Evolutionary conservation across 192 early-diverging fungal genomes (phyloP).

Genomic region (Podochytrium sp.): DNA sequence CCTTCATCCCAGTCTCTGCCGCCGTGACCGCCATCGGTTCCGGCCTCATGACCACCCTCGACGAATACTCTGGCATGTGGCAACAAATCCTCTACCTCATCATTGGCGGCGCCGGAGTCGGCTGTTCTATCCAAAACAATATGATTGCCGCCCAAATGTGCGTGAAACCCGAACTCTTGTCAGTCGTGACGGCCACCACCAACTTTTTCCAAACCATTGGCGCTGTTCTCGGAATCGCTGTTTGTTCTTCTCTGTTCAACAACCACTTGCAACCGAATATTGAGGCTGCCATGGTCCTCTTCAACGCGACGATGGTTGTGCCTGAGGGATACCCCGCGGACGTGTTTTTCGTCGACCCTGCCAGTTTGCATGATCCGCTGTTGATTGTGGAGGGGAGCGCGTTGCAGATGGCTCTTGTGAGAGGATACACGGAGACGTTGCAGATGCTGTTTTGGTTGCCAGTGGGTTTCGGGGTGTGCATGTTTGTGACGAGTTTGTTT

Average conservation of each 20-base stretch:
- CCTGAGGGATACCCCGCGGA: not conserved
- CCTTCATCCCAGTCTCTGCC: slow-evolving; percentile 60
- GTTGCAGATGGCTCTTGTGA: slow-evolving; percentile 4
- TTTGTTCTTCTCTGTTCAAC: slow-evolving; percentile 61
- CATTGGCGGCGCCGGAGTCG: slow-evolving; percentile 72
- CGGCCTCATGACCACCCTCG: slow-evolving; percentile 15
- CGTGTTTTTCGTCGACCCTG: not conserved
- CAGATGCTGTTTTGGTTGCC: slow-evolving; percentile 11
- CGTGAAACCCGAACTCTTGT: slow-evolving; percentile 65
- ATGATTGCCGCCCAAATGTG: slow-evolving; percentile 71
- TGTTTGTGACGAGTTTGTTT: slow-evolving; percentile 18
- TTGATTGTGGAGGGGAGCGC: not conserved
- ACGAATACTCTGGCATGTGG: slow-evolving; percentile 41
- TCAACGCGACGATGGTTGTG: not conserved
- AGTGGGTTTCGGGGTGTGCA: slow-evolving; percentile 21
- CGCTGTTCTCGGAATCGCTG: slow-evolving; percentile 62
- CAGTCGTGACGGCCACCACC: slow-evolving; percentile 56
- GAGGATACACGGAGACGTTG: slow-evolving; percentile 15
- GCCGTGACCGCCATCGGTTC: slow-evolving; percentile 19
- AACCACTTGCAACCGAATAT: too few relatives aligned
- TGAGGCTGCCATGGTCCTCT: too few relatives aligned
- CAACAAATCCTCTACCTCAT: slow-evolving; percentile 65
- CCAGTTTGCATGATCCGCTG: not conserved
- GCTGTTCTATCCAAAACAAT: slow-evolving; percentile 67
- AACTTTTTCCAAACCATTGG: slow-evolving; percentile 59